Base-by-base conservation (phyloP, 306 rosid species). In the Rubus idaeus region DNA sequence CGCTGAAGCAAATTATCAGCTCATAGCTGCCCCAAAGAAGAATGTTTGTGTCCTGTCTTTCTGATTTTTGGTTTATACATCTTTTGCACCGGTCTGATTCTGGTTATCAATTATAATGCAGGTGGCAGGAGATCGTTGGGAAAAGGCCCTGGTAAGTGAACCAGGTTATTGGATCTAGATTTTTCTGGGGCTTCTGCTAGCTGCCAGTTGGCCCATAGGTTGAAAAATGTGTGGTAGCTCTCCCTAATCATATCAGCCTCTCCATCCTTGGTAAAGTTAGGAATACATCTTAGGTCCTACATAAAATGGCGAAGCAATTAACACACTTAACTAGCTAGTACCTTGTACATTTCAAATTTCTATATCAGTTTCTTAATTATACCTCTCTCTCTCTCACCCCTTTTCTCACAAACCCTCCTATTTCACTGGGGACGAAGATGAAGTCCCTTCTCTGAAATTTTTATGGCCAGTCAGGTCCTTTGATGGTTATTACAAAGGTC, bases 1-100 rank as follows among this genome's bases (percentile, higher is more conserved):
- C 79, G 96, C 97, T 14, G 97, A 94, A 88, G 89, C 95, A 74
- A 94, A 88, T 77, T 88, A 91, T 75, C 95, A 84, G 73, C 88
- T 94, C 73, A 82, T 92, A 49, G 73, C 76, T 65, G 93, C 94
- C 60, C 93, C 98, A 37, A 92, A 86, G 79, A 94, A 90, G 87
- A 94, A 90, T 90, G 97, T 92, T 80, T 42, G 23, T 39, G 55
- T 39, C 69, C 58, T 55, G 53, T 84, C 65, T 79, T 68, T 77
- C 56, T 76, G 41, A 65, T 41, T 71, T 79, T 46, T n/a, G 60
- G 71, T 74, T 20, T 71, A 10, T 70, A 51, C 17, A 39, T 82
- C 39, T 17, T 58, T 66, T 58, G 4, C 64, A 67, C 41, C 4
- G 53, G 51, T 74, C 74, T 88, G 87, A 91, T 82, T 62, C 17